Evolutionary conservation across 768 basidiomycete genomes (phyloP).

Genomic region (Serendipita vermifera): DNA sequence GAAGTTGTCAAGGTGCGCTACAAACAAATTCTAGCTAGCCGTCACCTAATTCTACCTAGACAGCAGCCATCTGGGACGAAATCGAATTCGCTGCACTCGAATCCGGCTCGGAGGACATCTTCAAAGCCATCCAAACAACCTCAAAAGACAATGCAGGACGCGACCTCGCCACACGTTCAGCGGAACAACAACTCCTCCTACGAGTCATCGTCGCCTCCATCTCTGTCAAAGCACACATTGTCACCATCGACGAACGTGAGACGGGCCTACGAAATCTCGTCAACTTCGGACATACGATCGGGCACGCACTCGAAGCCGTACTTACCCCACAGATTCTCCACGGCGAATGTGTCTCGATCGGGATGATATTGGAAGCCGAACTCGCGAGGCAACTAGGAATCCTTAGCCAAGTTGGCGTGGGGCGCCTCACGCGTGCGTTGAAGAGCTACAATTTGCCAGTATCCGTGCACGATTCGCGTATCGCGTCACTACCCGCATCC

Average conservation of each 20-base stretch:
- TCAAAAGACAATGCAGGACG: constrained; percentile 46
- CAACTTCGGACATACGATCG: constrained; percentile 98
- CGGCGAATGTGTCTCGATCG: constrained; percentile 90
- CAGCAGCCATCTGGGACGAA: constrained; percentile 98
- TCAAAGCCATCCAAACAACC: constrained; percentile 67
- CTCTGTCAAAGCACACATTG: constrained; percentile 92
- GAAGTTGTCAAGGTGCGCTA: constrained; percentile 82
- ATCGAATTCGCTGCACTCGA: constrained; percentile 80
- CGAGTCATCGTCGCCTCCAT: constrained; percentile 87
- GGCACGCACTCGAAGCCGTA: constrained; percentile 95
- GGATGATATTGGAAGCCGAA: constrained; percentile 96
- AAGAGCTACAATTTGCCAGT: constrained; percentile 87
- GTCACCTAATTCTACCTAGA: constrained; percentile 36
- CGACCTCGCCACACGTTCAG: constrained; percentile 50
- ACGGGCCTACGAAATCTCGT: constrained; percentile 95
- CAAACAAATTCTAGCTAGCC: background rate
- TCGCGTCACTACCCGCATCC: constrained; percentile 56
- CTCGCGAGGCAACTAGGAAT: constrained; percentile 79
- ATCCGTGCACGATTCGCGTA: constrained; percentile 63
- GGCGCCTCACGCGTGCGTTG: constrained; percentile 73
- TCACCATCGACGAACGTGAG: constrained; percentile 92
- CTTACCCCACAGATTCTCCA: constrained; percentile 88
- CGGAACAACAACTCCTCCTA: constrained; percentile 71
- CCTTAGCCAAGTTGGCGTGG: constrained; percentile 83
- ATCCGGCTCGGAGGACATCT: constrained; percentile 70